Conservation (phyloP, 495 filamentous ascomycete species). For the Penicillium alfredii region DNA sequence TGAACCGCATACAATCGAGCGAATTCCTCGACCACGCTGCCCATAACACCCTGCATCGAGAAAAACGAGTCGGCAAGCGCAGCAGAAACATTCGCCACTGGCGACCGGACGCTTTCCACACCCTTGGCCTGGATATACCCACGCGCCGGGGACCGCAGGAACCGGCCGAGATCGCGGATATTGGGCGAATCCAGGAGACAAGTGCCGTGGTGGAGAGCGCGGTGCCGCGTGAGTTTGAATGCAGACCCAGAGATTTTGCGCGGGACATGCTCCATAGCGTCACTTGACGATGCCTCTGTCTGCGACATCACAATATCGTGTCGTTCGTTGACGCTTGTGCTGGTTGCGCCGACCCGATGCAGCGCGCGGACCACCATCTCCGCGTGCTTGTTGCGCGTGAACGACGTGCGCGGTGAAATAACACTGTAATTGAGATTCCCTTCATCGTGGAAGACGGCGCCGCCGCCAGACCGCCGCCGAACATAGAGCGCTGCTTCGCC, state of each 20-base stretch:
- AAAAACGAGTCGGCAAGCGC: constrained; percentile 34
- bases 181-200: constrained; percentile 70
- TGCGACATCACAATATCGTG: constrained; percentile 81
- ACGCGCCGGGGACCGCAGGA: constrained; percentile 67
- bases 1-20: constrained; percentile 25
- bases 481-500: constrained; percentile 56
- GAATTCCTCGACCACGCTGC: constrained; percentile 33
- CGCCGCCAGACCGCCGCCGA: constrained; percentile 78
- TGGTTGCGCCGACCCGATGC: constrained; percentile 34
- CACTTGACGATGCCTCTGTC: constrained; percentile 1
- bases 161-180: constrained; percentile 55
- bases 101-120: no score
- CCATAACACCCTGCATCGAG: constrained; percentile 32
- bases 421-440: constrained; percentile 94
- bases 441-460: constrained; percentile 86
- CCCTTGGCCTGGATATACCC: no score
- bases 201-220: constrained; percentile 87
- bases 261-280: constrained; percentile 30
- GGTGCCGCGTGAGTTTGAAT: constrained; percentile 75
- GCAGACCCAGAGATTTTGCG: constrained; percentile 89
- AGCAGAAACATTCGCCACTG: constrained; percentile 69
- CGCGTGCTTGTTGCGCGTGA: constrained; percentile 81
- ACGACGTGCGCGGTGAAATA: constrained; percentile 66
- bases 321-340: constrained; percentile 72
- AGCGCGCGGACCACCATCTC: constrained; percentile 84